Evolutionary conservation across 805 yeast genomes (phyloP).

Genomic region (Kuraishia cidri): DNA sequence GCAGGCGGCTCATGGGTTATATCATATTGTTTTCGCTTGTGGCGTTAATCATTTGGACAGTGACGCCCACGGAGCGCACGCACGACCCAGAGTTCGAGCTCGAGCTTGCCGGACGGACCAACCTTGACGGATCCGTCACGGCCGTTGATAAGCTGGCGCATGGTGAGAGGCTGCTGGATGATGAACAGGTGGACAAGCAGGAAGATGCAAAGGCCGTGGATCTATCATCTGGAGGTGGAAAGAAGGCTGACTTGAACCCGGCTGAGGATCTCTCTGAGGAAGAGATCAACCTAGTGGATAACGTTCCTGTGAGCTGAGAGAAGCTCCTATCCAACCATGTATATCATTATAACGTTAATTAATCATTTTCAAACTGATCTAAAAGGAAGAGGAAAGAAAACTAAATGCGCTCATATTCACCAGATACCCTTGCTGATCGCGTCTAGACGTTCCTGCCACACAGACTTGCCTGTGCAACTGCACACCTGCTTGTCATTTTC

Average conservation of each 20-base stretch:
- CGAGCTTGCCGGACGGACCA: neutral
- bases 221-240: too few species aligned
- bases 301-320: too few species aligned
- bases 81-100: conserved; percentile 11
- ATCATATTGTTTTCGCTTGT: conserved; percentile 20
- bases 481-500: conserved; percentile 91
- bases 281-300: neutral
- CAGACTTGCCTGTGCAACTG: conserved; percentile 89
- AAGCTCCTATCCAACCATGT: too few species aligned
- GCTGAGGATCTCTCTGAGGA: too few species aligned
- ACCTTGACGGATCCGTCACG: conserved; percentile 1
- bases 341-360: too few species aligned
- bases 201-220: too few species aligned
- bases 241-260: too few species aligned
- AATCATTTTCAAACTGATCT: too few species aligned
- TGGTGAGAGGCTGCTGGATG: conserved; percentile 11
- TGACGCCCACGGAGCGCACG: conserved; percentile 14
- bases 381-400: conserved; percentile 2
- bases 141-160: neutral
- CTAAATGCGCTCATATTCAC: conserved; percentile 7
- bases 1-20: conserved; percentile 33
- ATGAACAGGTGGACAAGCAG: conserved; percentile 6
- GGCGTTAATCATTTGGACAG: conserved; percentile 19
- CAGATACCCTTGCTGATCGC: conserved; percentile 57
- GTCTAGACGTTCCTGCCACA: conserved; percentile 90